Base-by-base conservation (phyloP, 257 asterid genomes). In the Fraxinus cuspidata region DNA sequence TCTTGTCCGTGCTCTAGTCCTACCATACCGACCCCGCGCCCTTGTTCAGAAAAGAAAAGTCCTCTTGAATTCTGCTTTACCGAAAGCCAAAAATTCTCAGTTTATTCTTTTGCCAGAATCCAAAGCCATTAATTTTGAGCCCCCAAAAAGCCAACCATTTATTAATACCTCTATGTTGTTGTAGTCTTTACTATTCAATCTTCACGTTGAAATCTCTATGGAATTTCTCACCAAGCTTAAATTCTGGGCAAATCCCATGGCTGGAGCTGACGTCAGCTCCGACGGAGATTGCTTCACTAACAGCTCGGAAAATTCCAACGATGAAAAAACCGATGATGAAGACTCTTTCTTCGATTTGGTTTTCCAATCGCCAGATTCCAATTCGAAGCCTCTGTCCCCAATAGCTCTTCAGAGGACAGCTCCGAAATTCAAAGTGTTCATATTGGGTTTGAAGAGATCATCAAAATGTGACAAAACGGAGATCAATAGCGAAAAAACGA, bases 321-420 rank as follows among this genome's bases (percentile, higher is more conserved):
- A 73, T 1, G 85, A 71, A 2, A 88, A 83, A 28, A 72, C 79
- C 3, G 92, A 84, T 3, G 84, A 80, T 11, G 92, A 85, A 2
- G 96, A 89, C n/a, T 89, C 98, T 32, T 89, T 89, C 81, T 90
- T 94, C 73, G 98, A 94, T 77, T 80, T 94, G 87, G 96, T 81
- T 38, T 37, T 90, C 75, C 71, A 82, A 3, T 81, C 94, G 7
- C 93, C 92, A 2, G 79, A 77, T 78, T 70, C 19, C 87, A 70
- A 38, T 83, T 81, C 9, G 85, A 82, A 42, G 87, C 91, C 2
- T 89, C 92, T 15, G 79, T 66, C 13, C 88, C 84, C 31, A 66
- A 82, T 63, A 63, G 81, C 71, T 18, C 77, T 72, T 72, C 47
- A 85, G 58, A 1, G 72, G 18, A 37, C 81, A 7, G 83, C 91